phyloP scores from a whole-genome alignment of 2,329 filamentous ascomycete species.

The Venturia effusa region DNA sequence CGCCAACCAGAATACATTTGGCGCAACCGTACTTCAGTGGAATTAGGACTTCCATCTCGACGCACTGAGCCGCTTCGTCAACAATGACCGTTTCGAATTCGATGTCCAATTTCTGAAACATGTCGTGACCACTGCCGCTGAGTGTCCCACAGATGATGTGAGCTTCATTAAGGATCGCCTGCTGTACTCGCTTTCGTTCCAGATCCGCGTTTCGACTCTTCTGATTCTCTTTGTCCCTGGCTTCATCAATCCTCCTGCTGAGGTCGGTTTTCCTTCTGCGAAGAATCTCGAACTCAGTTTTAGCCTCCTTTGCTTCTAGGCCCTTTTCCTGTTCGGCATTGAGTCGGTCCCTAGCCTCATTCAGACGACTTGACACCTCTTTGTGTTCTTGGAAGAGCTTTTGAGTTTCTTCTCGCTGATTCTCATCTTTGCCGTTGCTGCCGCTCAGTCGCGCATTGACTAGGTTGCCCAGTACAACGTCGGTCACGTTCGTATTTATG shows the following conservation, averaged over 20 bases:
- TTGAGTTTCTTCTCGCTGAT: constrained; percentile 40
- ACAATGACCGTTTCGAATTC: constrained; percentile 99
- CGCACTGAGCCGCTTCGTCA: constrained; percentile 95
- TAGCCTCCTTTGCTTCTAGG: constrained; percentile 53
- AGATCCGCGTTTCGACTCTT: constrained; percentile 77
- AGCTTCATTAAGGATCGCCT: constrained; percentile 80
- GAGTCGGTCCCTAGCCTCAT: constrained; percentile 58
- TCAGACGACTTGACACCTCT: constrained; percentile 52
- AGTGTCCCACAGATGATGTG: constrained; percentile 93
- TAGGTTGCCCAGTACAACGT: constrained; percentile 88
- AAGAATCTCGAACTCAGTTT: constrained; percentile 66
- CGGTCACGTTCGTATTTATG: constrained; percentile 78
- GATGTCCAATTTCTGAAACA: constrained; percentile 88
- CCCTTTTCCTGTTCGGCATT: constrained; percentile 38
- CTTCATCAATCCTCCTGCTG: constrained; percentile 73
- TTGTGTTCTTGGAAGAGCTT: constrained; percentile 64
- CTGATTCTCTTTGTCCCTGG: constrained; percentile 76
- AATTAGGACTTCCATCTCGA: constrained; percentile 91
- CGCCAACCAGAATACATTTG: constrained; percentile 94
- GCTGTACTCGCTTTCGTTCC: constrained; percentile 71
- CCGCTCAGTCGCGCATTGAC: constrained; percentile 58
- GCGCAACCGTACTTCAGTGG: constrained; percentile 94
- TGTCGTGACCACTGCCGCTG: constrained; percentile 91
- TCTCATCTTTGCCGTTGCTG: constrained; percentile 30
- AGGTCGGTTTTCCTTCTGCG: constrained; percentile 67